Base-by-base conservation (phyloP, 1,139 yeast genomes). In the Oligophagozyma castellii region DNA sequence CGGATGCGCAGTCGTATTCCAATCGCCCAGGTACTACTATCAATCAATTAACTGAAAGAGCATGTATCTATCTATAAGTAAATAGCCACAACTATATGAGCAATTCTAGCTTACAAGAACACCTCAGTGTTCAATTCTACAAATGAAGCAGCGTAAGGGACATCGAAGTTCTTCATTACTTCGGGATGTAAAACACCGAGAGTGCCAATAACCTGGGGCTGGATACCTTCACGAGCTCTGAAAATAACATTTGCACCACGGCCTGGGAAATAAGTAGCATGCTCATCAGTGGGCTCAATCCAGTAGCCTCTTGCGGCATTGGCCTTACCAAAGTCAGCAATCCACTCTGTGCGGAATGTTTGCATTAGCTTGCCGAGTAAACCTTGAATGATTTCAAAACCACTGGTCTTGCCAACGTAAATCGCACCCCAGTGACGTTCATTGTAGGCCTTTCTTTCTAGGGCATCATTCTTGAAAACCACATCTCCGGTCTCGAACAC, bases 141-240 rank as follows among this genome's bases (percentile, higher is more conserved):
- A 37, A 79, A 67, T 26, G 95, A 79, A 24, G 81, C 84, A 47
- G 95, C 95, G 51, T 78, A 83, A 31, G 96, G 95, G 40, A 92
- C 72, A 42, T 84, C 96, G 51, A 84, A 92, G 49, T 69, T 62
- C 43, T 66, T 66, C 68, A 86, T 67, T 34, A 92, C 98, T 51
- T 80, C 84, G 21, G 99, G 99, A 56, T 92, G 99, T 49, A 92
- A 65, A 34, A 84, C 95, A 53, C 99, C 99, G 44, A 92, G 63
- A 28, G 73, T 61, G 42, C 99, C 99, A 47, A 92, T 69, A 30
- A 63, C 70, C 40, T 64, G 58, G 16, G 64, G 67, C 25, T 66
- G 59, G 16, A 56, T 75, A 34, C 71, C 77, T 38, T 70, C 69
- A 35, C 61, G 65, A 34, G 67, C 59, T 61, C 93, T 71, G 62